Conservation (phyloP, 495 filamentous ascomycete species). For the Podospora pseudopauciseta region DNA sequence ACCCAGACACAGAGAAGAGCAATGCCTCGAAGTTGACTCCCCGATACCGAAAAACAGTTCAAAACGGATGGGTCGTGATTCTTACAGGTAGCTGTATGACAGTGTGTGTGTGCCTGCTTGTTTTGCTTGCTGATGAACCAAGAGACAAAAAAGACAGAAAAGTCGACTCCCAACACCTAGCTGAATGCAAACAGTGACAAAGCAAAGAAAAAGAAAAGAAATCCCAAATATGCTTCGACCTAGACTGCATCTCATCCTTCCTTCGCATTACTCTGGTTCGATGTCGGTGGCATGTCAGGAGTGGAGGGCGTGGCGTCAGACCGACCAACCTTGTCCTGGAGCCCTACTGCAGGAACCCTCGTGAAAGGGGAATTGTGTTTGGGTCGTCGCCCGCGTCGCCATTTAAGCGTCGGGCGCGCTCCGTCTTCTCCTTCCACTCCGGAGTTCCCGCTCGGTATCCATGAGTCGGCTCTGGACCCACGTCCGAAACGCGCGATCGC, state of each 20-base stretch:
- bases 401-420: slow-evolving; percentile 33
- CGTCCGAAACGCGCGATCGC: slow-evolving; percentile 52
- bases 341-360: neutral
- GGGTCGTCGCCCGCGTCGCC: neutral
- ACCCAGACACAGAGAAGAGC: neutral
- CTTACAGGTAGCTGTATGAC: neutral
- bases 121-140: neutral
- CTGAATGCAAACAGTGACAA: neutral
- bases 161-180: neutral
- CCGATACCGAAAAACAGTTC: neutral
- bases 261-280: too few relatives aligned
- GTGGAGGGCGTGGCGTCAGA: neutral
- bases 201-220: neutral
- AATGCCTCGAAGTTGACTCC: neutral
- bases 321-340: neutral
- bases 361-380: neutral
- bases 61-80: neutral
- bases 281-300: neutral
- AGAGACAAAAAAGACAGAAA: neutral
- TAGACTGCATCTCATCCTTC: too few relatives aligned
- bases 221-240: neutral
- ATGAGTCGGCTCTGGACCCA: slow-evolving; percentile 63
- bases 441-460: slow-evolving; percentile 60
- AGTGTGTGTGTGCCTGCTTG: neutral
- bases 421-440: slow-evolving; percentile 42